A percentile compares a stretch with the other conserved stretches of the same genome.
Conservation (phyloP, 257 asterid species). For the Ocimum tenuiflorum region DNA sequence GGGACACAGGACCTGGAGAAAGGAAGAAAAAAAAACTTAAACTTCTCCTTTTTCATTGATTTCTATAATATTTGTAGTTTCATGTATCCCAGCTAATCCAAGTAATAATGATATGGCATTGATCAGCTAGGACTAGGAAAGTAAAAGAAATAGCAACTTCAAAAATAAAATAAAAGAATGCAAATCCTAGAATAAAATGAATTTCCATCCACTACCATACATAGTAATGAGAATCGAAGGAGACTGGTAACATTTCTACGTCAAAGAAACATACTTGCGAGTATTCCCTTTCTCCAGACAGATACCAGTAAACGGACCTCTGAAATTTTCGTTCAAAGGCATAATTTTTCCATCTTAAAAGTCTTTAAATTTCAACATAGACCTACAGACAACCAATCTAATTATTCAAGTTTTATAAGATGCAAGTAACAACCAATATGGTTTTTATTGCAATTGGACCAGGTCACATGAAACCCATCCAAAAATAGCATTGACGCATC, state of each 20-base stretch:
- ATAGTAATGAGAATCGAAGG: not conserved
- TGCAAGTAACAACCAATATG: not conserved
- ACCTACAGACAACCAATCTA: not conserved
- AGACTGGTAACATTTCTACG: not conserved
- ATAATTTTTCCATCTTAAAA: not conserved
- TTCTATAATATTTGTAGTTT: constrained; percentile 3
- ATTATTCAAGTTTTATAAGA: not conserved
- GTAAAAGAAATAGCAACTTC: not conserved
- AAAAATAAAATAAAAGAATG: not conserved
- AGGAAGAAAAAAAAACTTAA: constrained; percentile 10
- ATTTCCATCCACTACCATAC: not conserved
- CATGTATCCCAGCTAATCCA: not conserved
- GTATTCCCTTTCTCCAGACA: not conserved
- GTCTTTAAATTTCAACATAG: not conserved
- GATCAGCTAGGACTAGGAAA: constrained; percentile 3
- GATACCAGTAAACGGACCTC: not conserved
- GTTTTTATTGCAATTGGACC: not conserved
- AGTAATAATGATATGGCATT: not conserved
- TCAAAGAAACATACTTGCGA: not conserved
- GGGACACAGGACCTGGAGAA: constrained; percentile 28
- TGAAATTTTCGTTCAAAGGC: not conserved
- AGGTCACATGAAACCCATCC: not conserved
- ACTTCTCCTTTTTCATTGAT: constrained; percentile 16
- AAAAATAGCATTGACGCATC: not conserved
- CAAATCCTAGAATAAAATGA: not conserved